Base-by-base conservation (phyloP, 352 stramenopile genomes). In the Globisporangium lucens region DNA sequence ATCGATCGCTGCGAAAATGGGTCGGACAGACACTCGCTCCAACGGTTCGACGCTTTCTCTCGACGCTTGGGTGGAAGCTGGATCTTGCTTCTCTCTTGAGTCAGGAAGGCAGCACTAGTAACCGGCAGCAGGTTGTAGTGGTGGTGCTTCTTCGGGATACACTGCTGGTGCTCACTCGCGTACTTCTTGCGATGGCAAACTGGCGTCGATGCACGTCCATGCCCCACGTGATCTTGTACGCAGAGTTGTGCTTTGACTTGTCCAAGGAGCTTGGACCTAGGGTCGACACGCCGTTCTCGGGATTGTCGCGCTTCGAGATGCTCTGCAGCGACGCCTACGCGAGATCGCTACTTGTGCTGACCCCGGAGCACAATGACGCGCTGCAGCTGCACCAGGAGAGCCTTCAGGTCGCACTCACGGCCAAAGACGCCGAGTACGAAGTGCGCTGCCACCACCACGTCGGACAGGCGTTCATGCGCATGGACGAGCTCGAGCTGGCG, bases 121-220 rank as follows among this genome's bases (percentile, higher is more conserved):
- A 22, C 17, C 29, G 35, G 43, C 59, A 63, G 24, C 47, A 66
- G 12, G 47, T 47, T 17, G 35, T 71, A 9, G 47, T 47, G 22
- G 53, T 65, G 55, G 65, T 66, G 57, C 68, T 86, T 9, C 65
- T 80, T 8, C 67, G 61, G 7, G 82, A 90, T 38, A 63, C 76
- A 2, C 46, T 89, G 8, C 17, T 88, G 20, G 71, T 83, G 60
- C 57, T 89, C 3, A 63, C 75, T 13, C 78, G 80, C 9, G 61
- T 90, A 17, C 65, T 87, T 10, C 80, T 85, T 22, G 75, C 74
- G 2, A 78, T 68, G 3, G 74, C 77, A 15, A 75, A 63, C 61
- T 79, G 78, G 65, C 69, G 76, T 4, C 73, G 71, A 1, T 90
- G 82, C 70, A 90, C 72, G 15, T 71, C 70, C 1, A 77, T 85